A percentile compares a stretch with the other conserved stretches of the same genome.
phyloP scores from a whole-genome alignment of 805 yeast genomes.

The Clavispora asparagi region DNA sequence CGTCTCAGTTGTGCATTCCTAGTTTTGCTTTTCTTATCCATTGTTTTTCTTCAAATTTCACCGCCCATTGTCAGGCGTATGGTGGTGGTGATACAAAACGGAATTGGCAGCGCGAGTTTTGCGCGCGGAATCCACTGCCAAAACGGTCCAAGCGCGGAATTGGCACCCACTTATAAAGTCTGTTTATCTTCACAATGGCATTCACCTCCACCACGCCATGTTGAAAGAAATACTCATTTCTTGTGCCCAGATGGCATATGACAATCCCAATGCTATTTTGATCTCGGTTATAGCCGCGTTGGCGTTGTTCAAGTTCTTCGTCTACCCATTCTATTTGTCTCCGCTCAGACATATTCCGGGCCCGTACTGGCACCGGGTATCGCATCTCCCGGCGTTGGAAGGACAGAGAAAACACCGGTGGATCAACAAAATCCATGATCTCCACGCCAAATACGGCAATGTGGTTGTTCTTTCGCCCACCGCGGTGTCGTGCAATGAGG shows the following conservation, averaged over 20 bases:
- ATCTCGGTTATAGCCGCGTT: constrained; percentile 14
- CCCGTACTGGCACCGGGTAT: constrained; percentile 46
- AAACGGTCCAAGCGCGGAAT: neutral
- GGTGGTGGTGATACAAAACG: neutral
- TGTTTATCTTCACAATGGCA: neutral
- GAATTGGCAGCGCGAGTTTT: too few relatives aligned
- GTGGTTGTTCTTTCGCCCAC: constrained; percentile 57
- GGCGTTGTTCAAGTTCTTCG: constrained; percentile 25
- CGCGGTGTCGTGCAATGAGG: constrained; percentile 55
- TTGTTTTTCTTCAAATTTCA: neutral
- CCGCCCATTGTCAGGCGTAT: neutral
- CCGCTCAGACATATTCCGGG: constrained; percentile 55
- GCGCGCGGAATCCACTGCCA: neutral
- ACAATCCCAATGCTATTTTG: constrained; percentile 1
- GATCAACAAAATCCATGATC: constrained; percentile 35
- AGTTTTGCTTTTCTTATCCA: too few relatives aligned
- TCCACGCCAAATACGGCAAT: constrained; percentile 57
- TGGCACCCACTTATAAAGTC: neutral
- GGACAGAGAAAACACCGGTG: constrained; percentile 43
- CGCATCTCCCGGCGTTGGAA: constrained; percentile 29
- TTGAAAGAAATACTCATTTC: constrained; percentile 3
- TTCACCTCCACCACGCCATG: constrained; percentile 1
- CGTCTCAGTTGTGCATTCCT: too few relatives aligned
- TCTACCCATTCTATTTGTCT: constrained; percentile 45
- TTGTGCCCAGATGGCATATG: neutral